Conservation (phyloP, 331 rosid species). For the Ulmus americana region DNA sequence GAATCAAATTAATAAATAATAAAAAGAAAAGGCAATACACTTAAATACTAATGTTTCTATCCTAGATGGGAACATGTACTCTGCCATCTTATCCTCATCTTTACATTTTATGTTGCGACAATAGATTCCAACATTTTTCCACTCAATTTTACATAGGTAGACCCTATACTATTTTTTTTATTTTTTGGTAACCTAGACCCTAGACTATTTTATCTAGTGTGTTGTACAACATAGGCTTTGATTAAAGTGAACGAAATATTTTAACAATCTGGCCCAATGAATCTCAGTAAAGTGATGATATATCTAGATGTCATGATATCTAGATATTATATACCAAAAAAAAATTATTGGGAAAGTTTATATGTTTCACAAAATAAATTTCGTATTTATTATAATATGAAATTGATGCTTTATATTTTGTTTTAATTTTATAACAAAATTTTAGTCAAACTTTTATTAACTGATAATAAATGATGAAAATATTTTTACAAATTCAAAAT, state of each 20-base stretch:
- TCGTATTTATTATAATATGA: no score
- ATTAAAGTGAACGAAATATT: slow-evolving; percentile 4
- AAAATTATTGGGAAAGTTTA: no score
- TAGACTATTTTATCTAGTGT: slow-evolving; percentile 3
- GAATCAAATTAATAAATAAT: background rate
- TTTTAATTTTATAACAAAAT: no score
- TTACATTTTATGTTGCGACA: slow-evolving; percentile 27
- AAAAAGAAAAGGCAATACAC: background rate
- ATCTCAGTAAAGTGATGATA: slow-evolving; percentile 3
- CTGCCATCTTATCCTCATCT: background rate
- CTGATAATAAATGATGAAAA: no score
- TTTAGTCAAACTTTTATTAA: no score
- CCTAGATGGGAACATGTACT: slow-evolving; percentile 25
- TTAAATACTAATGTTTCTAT: slow-evolving; percentile 7
- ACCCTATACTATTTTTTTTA: slow-evolving; percentile 18
- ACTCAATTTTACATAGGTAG: slow-evolving; percentile 26
- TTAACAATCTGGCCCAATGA: background rate
- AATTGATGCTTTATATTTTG: no score
- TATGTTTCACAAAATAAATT: no score
- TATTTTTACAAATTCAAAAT: no score
- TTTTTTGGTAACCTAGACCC: slow-evolving; percentile 21
- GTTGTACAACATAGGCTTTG: background rate
- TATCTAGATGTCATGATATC: no score
- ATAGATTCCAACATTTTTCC: slow-evolving; percentile 60
- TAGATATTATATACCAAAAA: no score